A percentile compares a stretch with the other conserved stretches of the same genome.
These are phyloP conservation scores for Nepenthes gracilis DNA, from an alignment of 148 eudicot species.

Conservation along the genomic window DNA sequence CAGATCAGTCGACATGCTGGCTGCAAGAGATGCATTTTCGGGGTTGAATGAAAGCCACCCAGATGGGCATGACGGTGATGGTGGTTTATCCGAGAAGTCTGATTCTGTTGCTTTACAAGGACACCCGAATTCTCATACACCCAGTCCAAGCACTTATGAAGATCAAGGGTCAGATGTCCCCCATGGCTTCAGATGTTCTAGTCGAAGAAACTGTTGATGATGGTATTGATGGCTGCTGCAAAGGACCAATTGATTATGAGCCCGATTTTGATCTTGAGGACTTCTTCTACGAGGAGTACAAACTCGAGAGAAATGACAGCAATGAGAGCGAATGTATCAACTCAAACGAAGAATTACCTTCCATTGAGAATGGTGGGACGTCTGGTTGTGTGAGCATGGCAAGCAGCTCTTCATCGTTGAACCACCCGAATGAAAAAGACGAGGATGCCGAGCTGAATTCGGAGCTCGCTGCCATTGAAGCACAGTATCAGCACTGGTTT, in stretches of 20 bases:
- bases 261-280: conserved; percentile 28
- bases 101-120: not conserved
- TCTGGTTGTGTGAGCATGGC: conserved; percentile 23
- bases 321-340: conserved; percentile 13
- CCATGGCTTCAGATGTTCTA: conserved; percentile 9
- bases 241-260: conserved; percentile 14
- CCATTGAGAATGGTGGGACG: conserved; percentile 15
- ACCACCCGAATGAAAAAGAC: conserved; percentile 23
- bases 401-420: conserved; percentile 35
- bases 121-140: not conserved
- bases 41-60: not conserved
- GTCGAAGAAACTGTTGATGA: conserved; percentile 3
- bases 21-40: not conserved
- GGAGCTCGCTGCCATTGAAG: conserved; percentile 55
- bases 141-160: no score
- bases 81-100: not conserved
- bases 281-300: conserved; percentile 19
- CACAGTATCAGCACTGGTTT: conserved; percentile 46
- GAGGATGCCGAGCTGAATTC: conserved; percentile 27
- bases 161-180: conserved; percentile 21
- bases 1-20: not conserved
- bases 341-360: conserved; percentile 13
- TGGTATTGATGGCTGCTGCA: conserved; percentile 14
- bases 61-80: not conserved
- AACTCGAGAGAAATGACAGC: conserved; percentile 17